Conservation (phyloP, 2,329 filamentous ascomycete species). For the Blastomyces gilchristii region DNA sequence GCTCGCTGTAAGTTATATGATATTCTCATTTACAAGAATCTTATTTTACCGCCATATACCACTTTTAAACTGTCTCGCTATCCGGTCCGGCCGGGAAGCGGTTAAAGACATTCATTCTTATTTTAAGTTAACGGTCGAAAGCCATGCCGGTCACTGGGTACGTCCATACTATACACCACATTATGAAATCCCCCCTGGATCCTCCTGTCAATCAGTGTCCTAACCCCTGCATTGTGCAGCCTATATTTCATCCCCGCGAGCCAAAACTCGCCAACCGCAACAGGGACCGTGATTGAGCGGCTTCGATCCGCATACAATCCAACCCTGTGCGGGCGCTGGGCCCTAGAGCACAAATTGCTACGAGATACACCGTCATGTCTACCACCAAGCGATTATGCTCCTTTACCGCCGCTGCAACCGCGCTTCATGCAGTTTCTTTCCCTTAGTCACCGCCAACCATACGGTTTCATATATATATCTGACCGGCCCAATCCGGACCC, state of each 20-base stretch:
- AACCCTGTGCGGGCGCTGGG: conserved; percentile 30
- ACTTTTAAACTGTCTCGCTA: not conserved
- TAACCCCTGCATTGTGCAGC: conserved; percentile 20
- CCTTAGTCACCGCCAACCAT: conserved; percentile 30
- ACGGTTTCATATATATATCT: conserved; percentile 35
- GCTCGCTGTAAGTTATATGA: not conserved
- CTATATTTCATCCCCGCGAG: conserved; percentile 36
- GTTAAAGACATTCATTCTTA: not conserved
- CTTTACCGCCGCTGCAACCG: conserved; percentile 23
- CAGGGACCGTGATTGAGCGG: conserved; percentile 28
- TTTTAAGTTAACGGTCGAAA: not conserved
- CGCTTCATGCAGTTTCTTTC: conserved; percentile 36
- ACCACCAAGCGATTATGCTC: conserved; percentile 24
- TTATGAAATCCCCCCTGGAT: not conserved
- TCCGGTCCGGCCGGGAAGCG: not conserved
- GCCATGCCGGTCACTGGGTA: conserved; percentile 25
- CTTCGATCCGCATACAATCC: conserved; percentile 31
- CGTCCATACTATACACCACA: conserved; percentile 10
- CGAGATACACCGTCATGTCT: conserved; percentile 34
- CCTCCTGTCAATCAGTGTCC: not conserved
- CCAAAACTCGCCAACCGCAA: conserved; percentile 30
- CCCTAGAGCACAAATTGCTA: conserved; percentile 35
- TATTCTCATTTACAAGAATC: not conserved
- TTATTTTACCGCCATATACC: not conserved
- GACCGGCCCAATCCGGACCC: conserved; percentile 16